These are phyloP conservation scores for Fragaria ananassa DNA, from an alignment of 306 rosid species.

Conservation along the genomic window DNA sequence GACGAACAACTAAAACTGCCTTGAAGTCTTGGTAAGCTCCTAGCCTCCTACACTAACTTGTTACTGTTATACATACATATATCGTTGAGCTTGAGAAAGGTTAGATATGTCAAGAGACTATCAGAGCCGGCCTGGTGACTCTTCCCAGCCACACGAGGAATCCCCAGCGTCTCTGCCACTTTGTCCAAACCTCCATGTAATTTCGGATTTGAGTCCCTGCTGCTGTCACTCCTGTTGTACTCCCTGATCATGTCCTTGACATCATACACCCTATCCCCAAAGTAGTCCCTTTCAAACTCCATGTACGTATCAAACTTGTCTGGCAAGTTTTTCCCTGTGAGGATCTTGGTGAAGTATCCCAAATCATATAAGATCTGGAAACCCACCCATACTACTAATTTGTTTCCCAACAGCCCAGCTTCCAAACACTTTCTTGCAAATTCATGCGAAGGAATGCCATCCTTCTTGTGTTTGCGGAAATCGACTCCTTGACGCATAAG, in stretches of 20 bases:
- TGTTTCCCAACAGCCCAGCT: neutral
- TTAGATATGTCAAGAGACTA: slow-evolving; percentile 10
- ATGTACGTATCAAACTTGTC: neutral
- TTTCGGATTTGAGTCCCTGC: neutral
- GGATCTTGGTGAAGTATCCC: slow-evolving; percentile 8
- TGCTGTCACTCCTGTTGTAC: no score
- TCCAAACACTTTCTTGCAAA: neutral
- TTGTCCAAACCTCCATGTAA: slow-evolving; percentile 7
- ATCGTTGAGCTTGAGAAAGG: neutral
- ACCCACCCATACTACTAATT: neutral
- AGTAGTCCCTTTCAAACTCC: neutral
- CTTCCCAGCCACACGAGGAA: neutral
- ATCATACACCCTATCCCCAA: neutral
- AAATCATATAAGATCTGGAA: slow-evolving; percentile 5
- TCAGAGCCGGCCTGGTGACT: slow-evolving; percentile 18
- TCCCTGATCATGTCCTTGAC: neutral
- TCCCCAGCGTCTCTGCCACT: neutral
- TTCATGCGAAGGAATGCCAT: neutral
- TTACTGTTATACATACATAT: no score
- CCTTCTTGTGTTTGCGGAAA: neutral
- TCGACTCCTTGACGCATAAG: slow-evolving; percentile 7
- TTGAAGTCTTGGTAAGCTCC: neutral
- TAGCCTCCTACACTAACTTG: neutral
- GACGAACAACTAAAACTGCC: neutral
- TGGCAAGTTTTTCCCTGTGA: neutral